A percentile compares a stretch with the other conserved stretches of the same genome.
Conservation (phyloP, 495 filamentous ascomycete genomes). For the Hyaloscypha bicolor region DNA sequence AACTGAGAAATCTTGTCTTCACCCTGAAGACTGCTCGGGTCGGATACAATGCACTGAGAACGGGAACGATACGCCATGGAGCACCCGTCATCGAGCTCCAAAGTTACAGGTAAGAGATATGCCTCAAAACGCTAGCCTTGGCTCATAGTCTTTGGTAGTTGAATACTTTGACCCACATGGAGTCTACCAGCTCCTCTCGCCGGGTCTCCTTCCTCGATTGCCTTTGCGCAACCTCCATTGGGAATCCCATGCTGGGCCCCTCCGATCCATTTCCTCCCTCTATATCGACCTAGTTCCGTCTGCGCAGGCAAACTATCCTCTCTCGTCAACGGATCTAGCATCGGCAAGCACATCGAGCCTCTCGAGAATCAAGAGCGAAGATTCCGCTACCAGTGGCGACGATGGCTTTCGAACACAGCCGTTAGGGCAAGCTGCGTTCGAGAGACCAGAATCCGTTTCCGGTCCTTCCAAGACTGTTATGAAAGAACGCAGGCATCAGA, state of each 20-base stretch:
- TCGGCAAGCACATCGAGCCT: conserved; percentile 43
- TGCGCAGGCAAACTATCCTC: conserved; percentile 29
- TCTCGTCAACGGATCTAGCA: conserved; percentile 31
- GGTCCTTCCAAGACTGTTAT: conserved; percentile 28
- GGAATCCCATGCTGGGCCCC: conserved; percentile 88
- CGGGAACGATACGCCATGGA: conserved; percentile 48
- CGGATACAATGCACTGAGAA: not conserved
- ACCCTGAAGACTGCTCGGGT: not conserved
- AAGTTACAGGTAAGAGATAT: conserved; percentile 62
- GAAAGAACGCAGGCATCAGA: conserved; percentile 84
- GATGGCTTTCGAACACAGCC: conserved; percentile 54
- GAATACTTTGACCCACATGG: conserved; percentile 89
- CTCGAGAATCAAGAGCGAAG: conserved; percentile 44
- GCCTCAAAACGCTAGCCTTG: not conserved
- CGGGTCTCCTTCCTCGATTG: conserved; percentile 73
- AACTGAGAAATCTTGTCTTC: not conserved
- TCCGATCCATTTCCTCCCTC: conserved; percentile 89
- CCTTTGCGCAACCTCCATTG: conserved; percentile 94
- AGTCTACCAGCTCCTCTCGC: conserved; percentile 78
- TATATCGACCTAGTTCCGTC: conserved; percentile 82
- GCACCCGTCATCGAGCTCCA: conserved; percentile 65
- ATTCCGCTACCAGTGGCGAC: conserved; percentile 43
- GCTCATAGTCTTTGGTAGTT: conserved; percentile 38
- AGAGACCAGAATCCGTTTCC: conserved; percentile 25
- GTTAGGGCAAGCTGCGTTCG: conserved; percentile 27